phyloP scores from a whole-genome alignment of 148 eudicot genomes.

The Cornus kousa region DNA sequence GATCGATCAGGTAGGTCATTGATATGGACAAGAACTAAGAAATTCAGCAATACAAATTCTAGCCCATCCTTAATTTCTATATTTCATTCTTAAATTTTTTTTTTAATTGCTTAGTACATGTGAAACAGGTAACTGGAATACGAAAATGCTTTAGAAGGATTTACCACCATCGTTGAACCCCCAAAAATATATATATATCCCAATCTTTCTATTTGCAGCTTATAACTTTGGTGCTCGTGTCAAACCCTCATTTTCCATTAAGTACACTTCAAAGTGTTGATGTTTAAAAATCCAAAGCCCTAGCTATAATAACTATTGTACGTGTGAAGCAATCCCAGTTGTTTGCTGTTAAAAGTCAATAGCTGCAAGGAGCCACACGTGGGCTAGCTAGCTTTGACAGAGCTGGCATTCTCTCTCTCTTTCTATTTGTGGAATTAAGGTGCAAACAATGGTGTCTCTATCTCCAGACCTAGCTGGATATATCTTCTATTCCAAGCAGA shows the following conservation, averaged over 20 bases:
- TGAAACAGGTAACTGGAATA: too few species aligned
- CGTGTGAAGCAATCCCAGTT: conserved; percentile 19
- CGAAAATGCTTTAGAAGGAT: too few species aligned
- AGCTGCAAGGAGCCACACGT: conserved; percentile 30
- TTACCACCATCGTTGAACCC: too few species aligned
- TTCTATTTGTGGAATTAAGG: neutral
- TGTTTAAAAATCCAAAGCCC: neutral
- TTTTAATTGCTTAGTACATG: too few species aligned
- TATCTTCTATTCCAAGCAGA: neutral
- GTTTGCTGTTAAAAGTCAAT: conserved; percentile 29
- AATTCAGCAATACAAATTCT: too few species aligned
- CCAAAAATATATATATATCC: too few species aligned
- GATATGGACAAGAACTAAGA: too few species aligned
- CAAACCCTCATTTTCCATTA: neutral
- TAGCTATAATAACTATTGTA: neutral
- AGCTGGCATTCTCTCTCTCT: conserved; percentile 25
- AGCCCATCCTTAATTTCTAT: too few species aligned
- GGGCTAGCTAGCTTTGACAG: conserved; percentile 28
- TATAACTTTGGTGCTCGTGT: neutral
- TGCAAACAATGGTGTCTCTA: neutral
- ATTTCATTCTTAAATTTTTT: too few species aligned
- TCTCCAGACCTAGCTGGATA: neutral
- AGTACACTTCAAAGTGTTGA: neutral
- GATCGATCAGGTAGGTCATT: too few species aligned
- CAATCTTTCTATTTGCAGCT: too few species aligned